These are phyloP conservation scores for Amanita polypyramis DNA, from an alignment of 768 basidiomycete species.

Conservation along the genomic window DNA sequence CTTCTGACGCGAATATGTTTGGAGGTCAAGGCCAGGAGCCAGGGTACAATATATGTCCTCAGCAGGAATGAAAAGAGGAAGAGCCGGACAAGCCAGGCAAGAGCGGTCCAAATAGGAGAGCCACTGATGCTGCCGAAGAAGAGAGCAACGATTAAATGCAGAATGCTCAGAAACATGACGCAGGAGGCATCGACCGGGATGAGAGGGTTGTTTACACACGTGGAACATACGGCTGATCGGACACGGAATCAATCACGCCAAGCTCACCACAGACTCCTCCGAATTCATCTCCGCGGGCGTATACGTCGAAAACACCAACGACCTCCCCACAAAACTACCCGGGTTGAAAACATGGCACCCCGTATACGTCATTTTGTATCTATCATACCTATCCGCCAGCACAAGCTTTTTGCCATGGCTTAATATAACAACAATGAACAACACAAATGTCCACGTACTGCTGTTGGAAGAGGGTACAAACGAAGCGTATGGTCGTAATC, in stretches of 20 bases:
- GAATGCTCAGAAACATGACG: conserved; percentile 1
- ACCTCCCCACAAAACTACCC: conserved; percentile 77
- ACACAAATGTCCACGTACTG: conserved; percentile 38
- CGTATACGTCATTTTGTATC: conserved; percentile 93
- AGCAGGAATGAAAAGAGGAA: conserved; percentile 46
- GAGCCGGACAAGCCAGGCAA: conserved; percentile 42
- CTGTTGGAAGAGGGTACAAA: conserved; percentile 88
- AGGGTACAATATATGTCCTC: conserved; percentile 59
- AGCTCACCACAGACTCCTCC: conserved; percentile 53
- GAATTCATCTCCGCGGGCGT: conserved; percentile 79
- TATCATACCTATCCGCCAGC: conserved; percentile 93
- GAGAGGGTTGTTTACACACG: background rate
- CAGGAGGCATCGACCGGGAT: background rate
- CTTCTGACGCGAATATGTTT: conserved; percentile 58
- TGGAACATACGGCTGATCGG: conserved; percentile 1
- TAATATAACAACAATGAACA: background rate
- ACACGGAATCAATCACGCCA: conserved; percentile 6
- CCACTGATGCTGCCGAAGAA: conserved; percentile 21
- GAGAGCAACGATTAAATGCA: conserved; percentile 15
- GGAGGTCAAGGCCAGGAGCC: conserved; percentile 49
- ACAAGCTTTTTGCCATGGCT: conserved; percentile 48
- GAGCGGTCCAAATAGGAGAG: conserved; percentile 28
- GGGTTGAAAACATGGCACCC: conserved; percentile 99
- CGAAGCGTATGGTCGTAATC: conserved; percentile 90
- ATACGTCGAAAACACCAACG: conserved; percentile 84